Base-by-base conservation (phyloP, 2,329 filamentous ascomycete species). In the Pleomassaria siparia region DNA sequence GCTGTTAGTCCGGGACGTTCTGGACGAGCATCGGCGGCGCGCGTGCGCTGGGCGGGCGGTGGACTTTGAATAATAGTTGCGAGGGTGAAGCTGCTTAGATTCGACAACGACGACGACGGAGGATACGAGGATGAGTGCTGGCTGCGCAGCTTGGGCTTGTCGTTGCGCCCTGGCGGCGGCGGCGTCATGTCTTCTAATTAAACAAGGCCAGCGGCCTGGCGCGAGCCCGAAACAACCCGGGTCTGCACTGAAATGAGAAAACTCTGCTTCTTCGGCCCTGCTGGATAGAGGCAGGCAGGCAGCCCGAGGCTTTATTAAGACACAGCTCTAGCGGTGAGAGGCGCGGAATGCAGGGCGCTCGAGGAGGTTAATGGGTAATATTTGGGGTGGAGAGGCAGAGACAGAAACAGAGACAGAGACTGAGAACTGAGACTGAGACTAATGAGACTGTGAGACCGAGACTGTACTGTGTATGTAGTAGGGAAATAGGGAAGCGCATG, bases 241-340 rank as follows among this genome's bases (percentile, higher is more conserved):
- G 30, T 50, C 21, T 53, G 55, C 53, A 56, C 54, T 54, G 59
- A 56, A 53, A 52, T 54, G 58, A 55, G 59, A 67, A 67, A 70
- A 63, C 58, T 67, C 66, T 70, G 60, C 57, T 54, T 60, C 43
- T 58, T 67, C 63, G 64, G 66, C 50, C 60, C 55, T 60, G 60
- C 50, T 55, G 30, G 43, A 44, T 51, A 44, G 51, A 53, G 50
- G 51, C 40, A 56, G 59, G 58, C 58, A 63, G 58, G 56, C 57
- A 51, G 58, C 59, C 62, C 60, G 58, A 63, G 56, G 32, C 30
- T n/a, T n/a, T n/a, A n/a, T n/a, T 24, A 16, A 18, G 29, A n/a
- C 30, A 26, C 33, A 11, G 43, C 10, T 15, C 21, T 25, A 20
- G 43, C 32, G 35, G 43, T 44, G 41, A 44, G 21, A 30, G 21